These are phyloP conservation scores for Moricandia arvensis DNA, from an alignment of 345 rosid species.

Conservation along the genomic window DNA sequence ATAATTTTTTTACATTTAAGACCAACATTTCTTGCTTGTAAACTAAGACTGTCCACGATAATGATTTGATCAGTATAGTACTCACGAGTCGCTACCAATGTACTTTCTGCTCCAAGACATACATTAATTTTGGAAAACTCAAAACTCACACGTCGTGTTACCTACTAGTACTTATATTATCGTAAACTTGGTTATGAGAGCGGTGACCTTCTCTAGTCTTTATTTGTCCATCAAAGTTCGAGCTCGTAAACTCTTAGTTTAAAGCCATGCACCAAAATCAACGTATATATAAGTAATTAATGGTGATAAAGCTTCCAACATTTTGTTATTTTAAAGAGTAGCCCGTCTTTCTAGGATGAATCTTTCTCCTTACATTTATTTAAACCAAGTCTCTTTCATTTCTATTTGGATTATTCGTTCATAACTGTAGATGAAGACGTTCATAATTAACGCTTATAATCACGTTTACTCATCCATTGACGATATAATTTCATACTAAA, in stretches of 20 bases:
- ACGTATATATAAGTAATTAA: constrained; percentile 5
- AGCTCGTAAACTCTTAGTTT: constrained; percentile 24
- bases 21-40: constrained; percentile 36
- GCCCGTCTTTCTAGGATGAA: constrained; percentile 12
- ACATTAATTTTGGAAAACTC: constrained; percentile 26
- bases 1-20: not conserved
- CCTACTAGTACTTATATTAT: not conserved
- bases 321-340: constrained; percentile 21
- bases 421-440: not conserved
- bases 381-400: not conserved
- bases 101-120: constrained; percentile 14
- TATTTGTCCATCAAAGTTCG: constrained; percentile 31
- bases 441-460: not conserved
- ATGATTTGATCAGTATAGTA: constrained; percentile 25
- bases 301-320: constrained; percentile 24
- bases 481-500: not conserved
- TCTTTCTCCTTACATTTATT: constrained; percentile 18
- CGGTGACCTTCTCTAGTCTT: constrained; percentile 36
- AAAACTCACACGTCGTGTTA: not conserved
- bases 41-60: constrained; percentile 28
- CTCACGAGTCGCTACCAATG: constrained; percentile 30
- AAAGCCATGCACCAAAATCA: constrained; percentile 19
- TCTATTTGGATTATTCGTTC: constrained; percentile 20
- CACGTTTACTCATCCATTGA: not conserved
- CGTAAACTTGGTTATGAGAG: constrained; percentile 23